Base-by-base conservation (phyloP, 345 rosid species). In the Cochlearia excelsa region DNA sequence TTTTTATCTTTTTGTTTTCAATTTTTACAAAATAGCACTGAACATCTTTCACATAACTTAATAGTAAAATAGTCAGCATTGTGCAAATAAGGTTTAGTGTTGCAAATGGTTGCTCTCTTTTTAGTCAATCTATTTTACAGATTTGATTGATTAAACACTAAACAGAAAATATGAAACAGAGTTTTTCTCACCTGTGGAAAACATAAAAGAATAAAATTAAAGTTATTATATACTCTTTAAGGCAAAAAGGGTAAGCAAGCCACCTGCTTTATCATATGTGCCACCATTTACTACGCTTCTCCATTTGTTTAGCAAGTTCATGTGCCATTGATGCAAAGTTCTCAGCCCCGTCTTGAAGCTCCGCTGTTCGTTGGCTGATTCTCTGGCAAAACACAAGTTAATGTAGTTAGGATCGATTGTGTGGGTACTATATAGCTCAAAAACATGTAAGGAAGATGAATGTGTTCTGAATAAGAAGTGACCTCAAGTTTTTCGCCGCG, bases 261-360 rank as follows among this genome's bases (percentile, higher is more conserved):
- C 35, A 31, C 38, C 47, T 29, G 40, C 16, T 56, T 38, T 59
- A 57, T 82, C 74, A 83, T 59, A 84, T 50, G 30, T 82, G 74
- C 93, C 95, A 92, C 97, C 95, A 92, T 78, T 84, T 86, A 3
- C 88, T 86, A 3, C 88, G 90, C 62, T 81, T 82, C 71, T 88
- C 96, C 97, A 88, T 92, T 64, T 68, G 77, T 75, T 76, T 88
- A 44, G 82, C 93, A 53, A 92, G 95, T 67, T 92, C 90, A 6
- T 57, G 56, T 37, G 93, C 95, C 81, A 83, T 64, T 1, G 87
- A 77, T 50, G 94, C 89, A 57, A 88, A 88, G 75, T 80, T 73
- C 63, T 88, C 82, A 43, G 98, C 93, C 46, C 87, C 87, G 1
- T 53, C 78, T 63, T 84, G 93, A 53, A 92, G 84, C 82, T 88